Conservation (phyloP, 257 asterid species). For the Ehretia macrophylla region DNA sequence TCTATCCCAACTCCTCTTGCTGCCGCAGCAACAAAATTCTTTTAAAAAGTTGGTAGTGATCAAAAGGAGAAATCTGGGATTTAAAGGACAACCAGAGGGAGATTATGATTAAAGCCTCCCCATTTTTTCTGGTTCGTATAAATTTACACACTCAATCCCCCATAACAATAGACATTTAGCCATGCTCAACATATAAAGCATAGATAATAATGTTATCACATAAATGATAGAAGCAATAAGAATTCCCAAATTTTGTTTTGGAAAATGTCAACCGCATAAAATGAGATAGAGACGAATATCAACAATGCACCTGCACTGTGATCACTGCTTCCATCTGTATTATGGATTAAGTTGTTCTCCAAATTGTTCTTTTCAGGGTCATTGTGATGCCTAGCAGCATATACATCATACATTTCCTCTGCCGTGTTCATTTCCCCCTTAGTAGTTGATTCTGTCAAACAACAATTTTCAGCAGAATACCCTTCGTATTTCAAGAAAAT, state of each 20-base stretch:
- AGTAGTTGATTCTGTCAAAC: constrained; percentile 24
- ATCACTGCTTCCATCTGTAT: constrained; percentile 16
- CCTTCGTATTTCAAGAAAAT: neutral
- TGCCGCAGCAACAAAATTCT: too few relatives aligned
- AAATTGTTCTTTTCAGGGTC: constrained; percentile 16
- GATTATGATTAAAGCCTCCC: too few relatives aligned
- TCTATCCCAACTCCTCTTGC: neutral
- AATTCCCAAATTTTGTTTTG: neutral
- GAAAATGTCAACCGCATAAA: neutral
- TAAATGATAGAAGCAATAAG: neutral
- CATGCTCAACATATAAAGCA: too few relatives aligned
- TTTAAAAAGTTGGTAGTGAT: too few relatives aligned
- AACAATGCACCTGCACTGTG: constrained; percentile 33
- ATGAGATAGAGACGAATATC: neutral
- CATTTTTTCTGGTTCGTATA: too few relatives aligned
- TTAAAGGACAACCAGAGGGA: too few relatives aligned
- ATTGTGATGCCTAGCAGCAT: constrained; percentile 4
- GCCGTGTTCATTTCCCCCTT: constrained; percentile 17
- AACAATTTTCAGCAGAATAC: constrained; percentile 11
- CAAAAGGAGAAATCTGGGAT: too few relatives aligned
- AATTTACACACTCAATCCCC: too few relatives aligned
- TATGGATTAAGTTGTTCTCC: constrained; percentile 9
- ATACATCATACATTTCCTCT: constrained; percentile 8
- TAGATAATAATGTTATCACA: too few relatives aligned
- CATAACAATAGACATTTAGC: too few relatives aligned